Evolutionary conservation across 768 basidiomycete genomes (phyloP), one percentile per base, ranked within the genome.

Genomic region (Lactarius deliciosus): DNA sequence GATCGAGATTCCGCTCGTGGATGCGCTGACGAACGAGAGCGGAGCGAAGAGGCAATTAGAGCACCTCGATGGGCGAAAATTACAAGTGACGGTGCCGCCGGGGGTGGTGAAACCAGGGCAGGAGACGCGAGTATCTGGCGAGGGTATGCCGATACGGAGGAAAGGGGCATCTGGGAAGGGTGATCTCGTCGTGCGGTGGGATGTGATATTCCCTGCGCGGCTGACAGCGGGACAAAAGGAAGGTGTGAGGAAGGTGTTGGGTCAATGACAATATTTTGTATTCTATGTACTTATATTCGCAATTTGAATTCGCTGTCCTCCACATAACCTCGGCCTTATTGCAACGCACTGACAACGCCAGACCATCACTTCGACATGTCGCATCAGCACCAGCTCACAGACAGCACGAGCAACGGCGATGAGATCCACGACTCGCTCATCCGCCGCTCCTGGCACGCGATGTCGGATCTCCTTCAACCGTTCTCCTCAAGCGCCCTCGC

Each of bases 141-240:
- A 97, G 75, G 94, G 94, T 9, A 94, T 96, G 93, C 95, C 96
- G 2, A 87, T 95, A 57, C 83, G 94, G 64, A 95, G 92, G 76
- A 89, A 88, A 66, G 81, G 80, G 53, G 80, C 80, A 64, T 84
- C 81, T 78, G 85, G 79, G 68, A 93, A 91, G 78, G 96, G 96
- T 1, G 92, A 98, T 77, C 75, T 98, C 60, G 80, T 91, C 58
- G 82, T 96, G 57, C 85, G 83, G 68, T 93, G 90, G 91, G 85
- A 96, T 50, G 83, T 96, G 25, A 81, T 85, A 30, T 96, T 98
- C 83, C 96, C 96, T 0, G 83, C 85, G 34, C 79, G 83, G 56
- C 75, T 98, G 66, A 90, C 91, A 13, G 77, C 84, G 2, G 78
- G 82, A 20, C 95, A 98, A 79, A 92, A 90, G 78, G 90, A 93